phyloP scores from a whole-genome alignment of 768 basidiomycete genomes.

The Tylopilus vinaceipallidus region DNA sequence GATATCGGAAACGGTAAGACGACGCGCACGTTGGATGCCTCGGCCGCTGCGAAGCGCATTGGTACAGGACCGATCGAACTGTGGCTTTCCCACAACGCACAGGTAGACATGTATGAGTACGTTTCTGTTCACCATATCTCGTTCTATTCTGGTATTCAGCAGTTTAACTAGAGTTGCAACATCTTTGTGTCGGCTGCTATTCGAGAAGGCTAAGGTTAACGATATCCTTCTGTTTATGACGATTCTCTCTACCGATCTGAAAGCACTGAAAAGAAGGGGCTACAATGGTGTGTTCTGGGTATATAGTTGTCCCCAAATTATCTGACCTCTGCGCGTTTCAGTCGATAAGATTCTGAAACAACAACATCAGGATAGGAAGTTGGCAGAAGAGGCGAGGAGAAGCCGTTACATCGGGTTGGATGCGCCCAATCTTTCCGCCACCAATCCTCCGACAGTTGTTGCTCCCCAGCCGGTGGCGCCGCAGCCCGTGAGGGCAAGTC shows the following conservation, averaged over 20 bases:
- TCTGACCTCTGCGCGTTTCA: constrained; percentile 24
- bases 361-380: constrained; percentile 65
- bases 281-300: constrained; percentile 62
- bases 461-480: constrained; percentile 15
- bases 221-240: constrained; percentile 92
- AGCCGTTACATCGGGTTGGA: constrained; percentile 25
- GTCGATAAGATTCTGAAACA: constrained; percentile 90
- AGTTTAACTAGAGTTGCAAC: constrained; percentile 65
- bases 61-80: constrained; percentile 65
- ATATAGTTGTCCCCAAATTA: constrained; percentile 4
- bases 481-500: constrained; percentile 6
- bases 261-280: constrained; percentile 76
- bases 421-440: not conserved
- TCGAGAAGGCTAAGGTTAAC: constrained; percentile 76
- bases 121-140: constrained; percentile 30
- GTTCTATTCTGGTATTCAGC: not conserved
- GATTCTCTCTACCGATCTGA: constrained; percentile 87
- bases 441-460: constrained; percentile 3
- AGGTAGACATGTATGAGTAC: constrained; percentile 91
- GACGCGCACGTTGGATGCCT: constrained; percentile 62
- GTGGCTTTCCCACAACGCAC: constrained; percentile 71
- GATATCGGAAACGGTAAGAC: constrained; percentile 47
- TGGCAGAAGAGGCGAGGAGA: constrained; percentile 45
- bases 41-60: constrained; percentile 62
- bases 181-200: constrained; percentile 75